Evolutionary conservation across 208 protist genomes (phyloP), one percentile per base, ranked within the genome.

Genomic region (Angomonas ambiguus): DNA sequence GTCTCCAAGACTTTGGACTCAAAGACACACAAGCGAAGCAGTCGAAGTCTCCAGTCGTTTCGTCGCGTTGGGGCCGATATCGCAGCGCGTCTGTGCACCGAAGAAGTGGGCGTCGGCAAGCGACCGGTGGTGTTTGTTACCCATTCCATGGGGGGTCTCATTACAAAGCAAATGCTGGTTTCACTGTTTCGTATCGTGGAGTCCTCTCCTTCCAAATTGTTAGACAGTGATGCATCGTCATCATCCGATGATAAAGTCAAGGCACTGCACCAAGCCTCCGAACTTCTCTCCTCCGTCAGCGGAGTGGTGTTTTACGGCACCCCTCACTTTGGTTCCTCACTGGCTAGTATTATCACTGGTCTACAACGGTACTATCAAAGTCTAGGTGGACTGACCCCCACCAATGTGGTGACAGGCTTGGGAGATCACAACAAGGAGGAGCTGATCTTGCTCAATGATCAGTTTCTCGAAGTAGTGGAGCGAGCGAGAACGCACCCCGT

Each of bases 261-360:
- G 0, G 62, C 63, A 8, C 32, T 75, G 10, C 51, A 49, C 22
- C 45, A 66, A 24, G 68, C 71, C 20, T 62, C 18, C 1, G n/a
- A 13, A 58, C 69, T 89, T 0, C 61, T 91, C 38, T 59, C 69
- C 10, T 69, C 73, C 18, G 56, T 82, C 0, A 73, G 78, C 6
- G 84, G 84, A n/a, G 72, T 85, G 27, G 84, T 91, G 24, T 91
- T 91, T 45, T 91, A 87, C 68, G 70, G 76, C 16, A 91, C 84
- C 4, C 84, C 84, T 20, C 84, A 91, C 69, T 91, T 91, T 74
- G 84, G 84, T 1, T 79, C 84, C 6, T 72, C 71, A 2, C 62
- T 91, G 18, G 80, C 81, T 3, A 87, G 80, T 53, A 69, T 87
- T 20, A 77, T 87, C 33, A 82, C 84, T 0, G 77, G 77, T 6